Evolutionary conservation across 768 basidiomycete genomes (phyloP).

Genomic region (Rhizopogon vinicolor): DNA sequence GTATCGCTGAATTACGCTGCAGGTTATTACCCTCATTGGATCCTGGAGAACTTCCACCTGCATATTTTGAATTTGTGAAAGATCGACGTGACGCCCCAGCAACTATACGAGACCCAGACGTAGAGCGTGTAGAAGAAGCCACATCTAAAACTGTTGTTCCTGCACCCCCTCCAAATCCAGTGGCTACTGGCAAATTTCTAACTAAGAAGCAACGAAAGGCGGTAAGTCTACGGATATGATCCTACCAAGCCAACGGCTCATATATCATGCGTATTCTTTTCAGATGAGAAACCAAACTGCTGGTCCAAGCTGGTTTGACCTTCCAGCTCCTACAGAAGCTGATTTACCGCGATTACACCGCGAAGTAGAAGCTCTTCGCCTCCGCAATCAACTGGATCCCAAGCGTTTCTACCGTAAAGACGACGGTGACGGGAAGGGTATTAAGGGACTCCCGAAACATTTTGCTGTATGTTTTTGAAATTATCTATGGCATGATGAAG

Average conservation of each 20-base stretch:
- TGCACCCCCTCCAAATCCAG: constrained; percentile 58
- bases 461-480: constrained; percentile 65
- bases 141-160: constrained; percentile 47
- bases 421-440: constrained; percentile 78
- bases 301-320: constrained; percentile 83
- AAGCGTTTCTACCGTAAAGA: constrained; percentile 90
- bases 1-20: constrained; percentile 4
- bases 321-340: constrained; percentile 76
- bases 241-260: background rate
- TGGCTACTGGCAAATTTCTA: constrained; percentile 58
- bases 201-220: constrained; percentile 73
- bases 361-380: constrained; percentile 82
- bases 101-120: constrained; percentile 57
- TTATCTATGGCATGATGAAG: background rate
- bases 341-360: constrained; percentile 76
- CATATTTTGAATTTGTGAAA: constrained; percentile 57
- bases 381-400: constrained; percentile 86
- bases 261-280: background rate
- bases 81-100: constrained; percentile 39
- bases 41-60: constrained; percentile 56
- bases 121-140: constrained; percentile 46
- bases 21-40: constrained; percentile 63
- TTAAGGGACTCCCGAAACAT: constrained; percentile 81
- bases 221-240: constrained; percentile 34
- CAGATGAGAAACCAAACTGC: constrained; percentile 71